These are phyloP conservation scores for Penicillium pancosmium DNA, from an alignment of 495 filamentous ascomycete genomes.

Conservation along the genomic window DNA sequence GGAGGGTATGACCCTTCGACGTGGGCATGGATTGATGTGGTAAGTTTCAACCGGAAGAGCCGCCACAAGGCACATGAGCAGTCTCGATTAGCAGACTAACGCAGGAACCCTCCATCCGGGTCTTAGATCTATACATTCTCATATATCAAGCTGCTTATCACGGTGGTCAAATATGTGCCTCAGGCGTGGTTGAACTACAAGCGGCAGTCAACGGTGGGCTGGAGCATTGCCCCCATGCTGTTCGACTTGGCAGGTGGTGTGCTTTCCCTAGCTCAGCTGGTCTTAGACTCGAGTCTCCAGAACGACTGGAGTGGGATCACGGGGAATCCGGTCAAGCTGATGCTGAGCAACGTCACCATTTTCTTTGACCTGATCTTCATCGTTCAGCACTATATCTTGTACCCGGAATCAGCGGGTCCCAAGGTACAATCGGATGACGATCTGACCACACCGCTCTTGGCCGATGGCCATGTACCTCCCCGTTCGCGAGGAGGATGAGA, in stretches of 20 bases:
- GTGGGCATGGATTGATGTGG: slow-evolving; percentile 82
- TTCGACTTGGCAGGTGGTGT: slow-evolving; percentile 81
- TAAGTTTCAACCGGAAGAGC: slow-evolving; percentile 42
- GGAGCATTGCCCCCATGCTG: slow-evolving; percentile 85
- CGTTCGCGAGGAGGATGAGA: neutral
- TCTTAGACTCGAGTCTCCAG: slow-evolving; percentile 83
- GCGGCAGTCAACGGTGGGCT: slow-evolving; percentile 81
- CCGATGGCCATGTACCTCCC: neutral
- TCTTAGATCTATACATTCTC: slow-evolving; percentile 74
- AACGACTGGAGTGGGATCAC: slow-evolving; percentile 85
- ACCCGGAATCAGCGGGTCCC: slow-evolving; percentile 41
- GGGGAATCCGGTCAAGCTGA: slow-evolving; percentile 91
- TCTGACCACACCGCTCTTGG: slow-evolving; percentile 35
- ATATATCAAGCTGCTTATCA: slow-evolving; percentile 87
- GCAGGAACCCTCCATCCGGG: slow-evolving; percentile 3
- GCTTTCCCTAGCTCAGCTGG: slow-evolving; percentile 78
- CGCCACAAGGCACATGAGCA: neutral
- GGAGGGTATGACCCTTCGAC: slow-evolving; percentile 53
- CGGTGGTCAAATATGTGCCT: slow-evolving; percentile 88
- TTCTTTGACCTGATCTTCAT: slow-evolving; percentile 88
- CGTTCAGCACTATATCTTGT: slow-evolving; percentile 83
- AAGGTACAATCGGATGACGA: slow-evolving; percentile 20
- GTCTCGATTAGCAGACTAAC: slow-evolving; percentile 3
- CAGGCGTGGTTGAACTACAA: slow-evolving; percentile 82
- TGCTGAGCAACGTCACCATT: slow-evolving; percentile 79